Evolutionary conservation across 768 basidiomycete species (phyloP).

Genomic region (Xerocomus potaroensis): DNA sequence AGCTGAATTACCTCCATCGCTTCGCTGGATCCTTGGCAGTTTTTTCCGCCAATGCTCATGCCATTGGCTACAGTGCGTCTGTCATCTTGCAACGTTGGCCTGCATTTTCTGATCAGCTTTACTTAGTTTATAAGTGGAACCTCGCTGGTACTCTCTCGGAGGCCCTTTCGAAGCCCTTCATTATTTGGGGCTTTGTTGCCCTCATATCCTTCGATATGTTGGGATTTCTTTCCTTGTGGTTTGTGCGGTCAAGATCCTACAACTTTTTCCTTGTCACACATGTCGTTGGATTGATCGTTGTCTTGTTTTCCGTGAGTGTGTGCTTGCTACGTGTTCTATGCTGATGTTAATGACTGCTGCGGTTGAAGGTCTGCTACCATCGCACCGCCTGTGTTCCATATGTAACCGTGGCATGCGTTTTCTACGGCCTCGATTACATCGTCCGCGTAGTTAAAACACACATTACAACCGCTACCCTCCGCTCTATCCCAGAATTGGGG

Average conservation of each 20-base stretch:
- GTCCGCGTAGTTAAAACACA: constrained; percentile 66
- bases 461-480: constrained; percentile 52
- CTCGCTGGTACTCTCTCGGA: constrained; percentile 38
- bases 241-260: constrained; percentile 55
- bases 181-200: constrained; percentile 48
- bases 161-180: constrained; percentile 32
- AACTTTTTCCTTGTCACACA: constrained; percentile 66
- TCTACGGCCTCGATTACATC: constrained; percentile 59
- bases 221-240: constrained; percentile 55
- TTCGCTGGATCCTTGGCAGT: constrained; percentile 56
- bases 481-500: constrained; percentile 57
- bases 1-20: constrained; percentile 78
- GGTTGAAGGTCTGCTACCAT: constrained; percentile 47
- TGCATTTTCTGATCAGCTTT: background rate
- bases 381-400: constrained; percentile 48
- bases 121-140: constrained; percentile 58
- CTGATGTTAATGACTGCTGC: too few relatives aligned
- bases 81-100: background rate
- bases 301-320: constrained; percentile 54
- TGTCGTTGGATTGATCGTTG: constrained; percentile 46
- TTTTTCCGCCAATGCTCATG: constrained; percentile 55
- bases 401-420: constrained; percentile 41
- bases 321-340: background rate
- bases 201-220: constrained; percentile 51
- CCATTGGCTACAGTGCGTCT: constrained; percentile 50